phyloP scores from a whole-genome alignment of 257 asterid genomes.

The Nicotiana attenuata region DNA sequence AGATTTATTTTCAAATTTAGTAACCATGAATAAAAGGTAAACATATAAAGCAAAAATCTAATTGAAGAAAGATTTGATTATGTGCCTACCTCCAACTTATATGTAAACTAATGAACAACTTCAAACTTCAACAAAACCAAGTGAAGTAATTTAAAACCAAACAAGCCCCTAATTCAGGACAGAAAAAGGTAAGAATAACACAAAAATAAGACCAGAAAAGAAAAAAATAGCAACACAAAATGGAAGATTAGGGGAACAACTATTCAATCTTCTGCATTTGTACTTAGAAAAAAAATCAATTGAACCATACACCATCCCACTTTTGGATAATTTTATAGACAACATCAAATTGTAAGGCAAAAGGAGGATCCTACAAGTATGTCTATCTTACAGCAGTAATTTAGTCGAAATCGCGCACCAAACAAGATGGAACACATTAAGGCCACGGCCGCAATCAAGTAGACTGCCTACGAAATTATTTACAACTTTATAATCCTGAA shows the following conservation, averaged over 20 bases:
- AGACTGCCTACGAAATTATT: conserved; percentile 8
- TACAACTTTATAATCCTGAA: conserved; percentile 11
- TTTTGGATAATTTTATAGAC: neutral
- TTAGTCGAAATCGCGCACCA: neutral
- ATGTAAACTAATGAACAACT: no score
- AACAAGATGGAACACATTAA: neutral
- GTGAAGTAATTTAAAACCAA: no score
- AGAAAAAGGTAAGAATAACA: no score
- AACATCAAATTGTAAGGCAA: neutral
- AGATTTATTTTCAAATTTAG: no score
- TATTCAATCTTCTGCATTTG: neutral
- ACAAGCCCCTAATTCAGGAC: no score
- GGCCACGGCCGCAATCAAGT: neutral
- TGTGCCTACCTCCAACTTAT: no score
- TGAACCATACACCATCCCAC: neutral
- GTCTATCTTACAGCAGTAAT: conserved; percentile 6
- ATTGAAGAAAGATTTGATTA: no score
- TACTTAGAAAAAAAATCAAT: neutral
- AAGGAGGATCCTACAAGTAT: conserved; percentile 1
- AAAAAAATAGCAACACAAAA: neutral
- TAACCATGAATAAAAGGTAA: no score
- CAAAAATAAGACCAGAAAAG: no score
- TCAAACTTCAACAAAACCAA: no score
- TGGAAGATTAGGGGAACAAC: neutral
- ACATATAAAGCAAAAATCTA: no score